Percentiles rank a stretch among this genome's conserved stretches.
Conservation (phyloP, 2,329 filamentous ascomycete genomes). For the Corynespora cassiicola region DNA sequence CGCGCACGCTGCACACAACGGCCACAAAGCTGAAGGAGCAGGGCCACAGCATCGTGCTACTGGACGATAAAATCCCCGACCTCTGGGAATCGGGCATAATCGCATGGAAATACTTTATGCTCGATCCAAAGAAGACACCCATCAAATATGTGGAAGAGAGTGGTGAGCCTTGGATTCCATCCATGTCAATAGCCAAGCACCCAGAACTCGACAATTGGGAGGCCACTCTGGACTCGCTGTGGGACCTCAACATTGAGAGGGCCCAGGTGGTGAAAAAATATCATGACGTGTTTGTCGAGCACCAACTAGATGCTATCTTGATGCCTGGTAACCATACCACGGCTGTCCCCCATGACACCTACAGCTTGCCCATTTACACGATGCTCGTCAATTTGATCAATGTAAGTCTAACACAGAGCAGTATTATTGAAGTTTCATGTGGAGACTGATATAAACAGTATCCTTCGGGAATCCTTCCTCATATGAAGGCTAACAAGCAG, state of each 20-base stretch:
- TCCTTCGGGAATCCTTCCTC: slow-evolving; percentile 59
- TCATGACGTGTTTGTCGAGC: slow-evolving; percentile 49
- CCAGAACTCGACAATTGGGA: slow-evolving; percentile 38
- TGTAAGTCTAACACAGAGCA: slow-evolving; percentile 50
- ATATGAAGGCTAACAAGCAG: slow-evolving; percentile 49
- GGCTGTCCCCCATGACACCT: slow-evolving; percentile 60
- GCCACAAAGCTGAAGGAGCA: slow-evolving; percentile 45
- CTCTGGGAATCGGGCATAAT: slow-evolving; percentile 43
- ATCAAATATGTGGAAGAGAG: slow-evolving; percentile 40
- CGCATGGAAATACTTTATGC: slow-evolving; percentile 51
- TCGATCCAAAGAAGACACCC: slow-evolving; percentile 45
- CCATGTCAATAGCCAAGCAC: slow-evolving; percentile 43
- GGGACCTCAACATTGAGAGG: slow-evolving; percentile 50
- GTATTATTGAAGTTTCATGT: not conserved
- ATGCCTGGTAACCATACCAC: slow-evolving; percentile 57
- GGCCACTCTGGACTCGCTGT: slow-evolving; percentile 48
- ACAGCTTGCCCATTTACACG: slow-evolving; percentile 55
- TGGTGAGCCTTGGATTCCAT: slow-evolving; percentile 54
- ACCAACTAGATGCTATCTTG: slow-evolving; percentile 59
- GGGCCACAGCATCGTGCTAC: slow-evolving; percentile 52
- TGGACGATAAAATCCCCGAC: slow-evolving; percentile 34
- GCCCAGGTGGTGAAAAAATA: slow-evolving; percentile 46
- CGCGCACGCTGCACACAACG: slow-evolving; percentile 52
- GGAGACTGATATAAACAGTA: slow-evolving; percentile 43
- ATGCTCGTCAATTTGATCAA: slow-evolving; percentile 60